A percentile compares a stretch with the other conserved stretches of the same genome.
Conservation (phyloP, 31 red algal species). For the Odonthalia washingtoniensis region DNA sequence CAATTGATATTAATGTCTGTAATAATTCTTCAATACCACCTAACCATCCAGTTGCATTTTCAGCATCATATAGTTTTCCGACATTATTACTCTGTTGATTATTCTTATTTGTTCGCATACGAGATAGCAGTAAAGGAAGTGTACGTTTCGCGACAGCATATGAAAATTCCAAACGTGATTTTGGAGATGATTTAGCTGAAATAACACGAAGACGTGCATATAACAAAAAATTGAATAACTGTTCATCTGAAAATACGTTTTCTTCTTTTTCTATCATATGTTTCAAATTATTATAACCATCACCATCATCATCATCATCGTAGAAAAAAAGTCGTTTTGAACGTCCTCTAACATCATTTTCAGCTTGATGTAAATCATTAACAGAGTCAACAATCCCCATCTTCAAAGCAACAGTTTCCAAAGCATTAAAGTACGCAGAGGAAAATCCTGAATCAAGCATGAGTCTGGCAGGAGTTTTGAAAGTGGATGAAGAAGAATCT, state of each 20-base stretch:
- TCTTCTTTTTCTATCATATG: neutral
- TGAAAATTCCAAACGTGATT: conserved; percentile 30
- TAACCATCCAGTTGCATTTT: conserved; percentile 29
- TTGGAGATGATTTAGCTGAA: conserved; percentile 39
- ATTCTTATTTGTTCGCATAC: neutral
- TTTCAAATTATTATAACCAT: neutral
- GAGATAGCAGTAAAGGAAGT: neutral
- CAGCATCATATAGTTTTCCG: neutral
- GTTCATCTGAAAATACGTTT: conserved; percentile 5
- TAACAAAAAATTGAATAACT: conserved; percentile 58
- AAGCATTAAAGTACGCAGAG: conserved; percentile 42
- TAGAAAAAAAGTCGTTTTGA: conserved; percentile 54
- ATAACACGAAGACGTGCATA: conserved; percentile 58
- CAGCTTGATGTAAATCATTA: conserved; percentile 35
- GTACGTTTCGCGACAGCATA: conserved; percentile 12
- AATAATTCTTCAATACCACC: conserved; percentile 22
- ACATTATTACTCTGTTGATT: neutral
- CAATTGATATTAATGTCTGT: conserved; percentile 43
- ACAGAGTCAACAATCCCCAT: conserved; percentile 39
- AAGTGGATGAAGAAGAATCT: neutral
- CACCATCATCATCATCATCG: neutral
- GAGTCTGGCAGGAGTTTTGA: conserved; percentile 9
- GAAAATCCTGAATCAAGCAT: conserved; percentile 50
- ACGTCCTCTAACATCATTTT: conserved; percentile 34
- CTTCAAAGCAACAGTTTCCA: conserved; percentile 33